Percentiles rank a stretch among this genome's conserved stretches.
phyloP scores from a whole-genome alignment of 352 stramenopile species.

The Phytophthora palmivora region DNA sequence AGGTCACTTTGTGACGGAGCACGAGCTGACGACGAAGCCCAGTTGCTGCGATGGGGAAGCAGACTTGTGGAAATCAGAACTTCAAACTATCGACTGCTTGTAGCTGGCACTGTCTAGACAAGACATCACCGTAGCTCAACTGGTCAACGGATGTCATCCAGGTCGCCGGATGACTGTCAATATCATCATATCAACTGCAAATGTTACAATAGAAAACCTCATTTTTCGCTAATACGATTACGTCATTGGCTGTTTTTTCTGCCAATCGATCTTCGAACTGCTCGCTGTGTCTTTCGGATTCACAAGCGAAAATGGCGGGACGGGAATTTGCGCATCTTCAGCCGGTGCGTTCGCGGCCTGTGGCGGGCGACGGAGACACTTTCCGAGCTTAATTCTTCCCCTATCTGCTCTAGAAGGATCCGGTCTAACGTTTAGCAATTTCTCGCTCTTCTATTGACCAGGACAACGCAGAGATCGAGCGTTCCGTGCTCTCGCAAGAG shows the following conservation, averaged over 20 bases:
- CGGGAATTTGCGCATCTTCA: conserved; percentile 85
- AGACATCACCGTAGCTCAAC: background rate
- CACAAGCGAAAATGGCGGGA: conserved; percentile 44
- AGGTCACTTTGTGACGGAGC: conserved; percentile 8
- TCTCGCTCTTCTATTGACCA: conserved; percentile 24
- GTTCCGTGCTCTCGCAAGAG: conserved; percentile 81
- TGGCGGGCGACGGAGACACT: background rate
- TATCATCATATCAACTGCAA: conserved; percentile 3
- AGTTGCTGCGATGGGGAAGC: conserved; percentile 30
- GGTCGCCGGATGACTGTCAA: conserved; percentile 8
- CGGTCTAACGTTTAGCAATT: conserved; percentile 15
- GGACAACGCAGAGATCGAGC: conserved; percentile 89
- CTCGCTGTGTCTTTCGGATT: background rate
- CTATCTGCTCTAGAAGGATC: conserved; percentile 13
- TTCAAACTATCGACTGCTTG: conserved; percentile 15
- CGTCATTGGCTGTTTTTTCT: conserved; percentile 21
- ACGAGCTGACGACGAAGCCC: conserved; percentile 11
- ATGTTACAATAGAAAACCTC: conserved; percentile 6
- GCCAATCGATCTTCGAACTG: conserved; percentile 22
- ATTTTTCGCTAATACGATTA: conserved; percentile 14
- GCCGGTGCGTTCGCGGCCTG: conserved; percentile 48
- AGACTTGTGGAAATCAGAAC: conserved; percentile 25
- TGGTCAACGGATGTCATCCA: conserved; percentile 4
- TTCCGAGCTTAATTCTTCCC: background rate
- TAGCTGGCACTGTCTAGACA: conserved; percentile 12